Evolutionary conservation across 768 basidiomycete species (phyloP).

Genomic region (Lactifluus volemus): DNA sequence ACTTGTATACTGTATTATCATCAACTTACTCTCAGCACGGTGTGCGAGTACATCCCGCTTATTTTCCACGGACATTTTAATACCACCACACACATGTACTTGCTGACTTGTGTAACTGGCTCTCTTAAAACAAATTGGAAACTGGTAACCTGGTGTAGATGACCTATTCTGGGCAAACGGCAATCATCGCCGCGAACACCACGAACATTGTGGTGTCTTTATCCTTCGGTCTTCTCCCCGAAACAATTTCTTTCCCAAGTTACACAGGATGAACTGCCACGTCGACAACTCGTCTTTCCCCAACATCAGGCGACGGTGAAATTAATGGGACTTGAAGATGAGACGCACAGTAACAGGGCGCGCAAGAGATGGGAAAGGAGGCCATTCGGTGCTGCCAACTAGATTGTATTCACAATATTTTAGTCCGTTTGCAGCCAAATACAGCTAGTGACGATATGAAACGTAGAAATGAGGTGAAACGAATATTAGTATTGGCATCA

Average conservation of each 20-base stretch:
- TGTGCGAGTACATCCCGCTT: conserved; percentile 1
- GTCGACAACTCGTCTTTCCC: background rate
- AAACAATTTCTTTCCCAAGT: background rate
- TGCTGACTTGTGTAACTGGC: background rate
- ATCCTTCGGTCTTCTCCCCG: background rate
- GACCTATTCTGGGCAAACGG: background rate
- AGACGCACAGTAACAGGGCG: too few relatives aligned
- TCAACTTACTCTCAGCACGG: conserved; percentile 4
- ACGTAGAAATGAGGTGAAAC: too few relatives aligned
- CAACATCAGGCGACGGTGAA: too few relatives aligned
- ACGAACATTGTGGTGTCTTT: background rate
- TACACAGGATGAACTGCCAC: background rate
- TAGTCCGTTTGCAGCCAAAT: too few relatives aligned
- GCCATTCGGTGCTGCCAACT: too few relatives aligned
- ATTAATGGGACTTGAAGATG: too few relatives aligned
- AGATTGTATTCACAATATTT: too few relatives aligned
- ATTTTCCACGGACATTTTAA: background rate
- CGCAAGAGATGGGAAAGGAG: too few relatives aligned
- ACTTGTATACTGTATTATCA: conserved; percentile 17
- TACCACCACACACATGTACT: background rate
- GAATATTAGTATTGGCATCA: too few relatives aligned
- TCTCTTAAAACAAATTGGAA: background rate
- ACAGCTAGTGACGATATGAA: too few relatives aligned
- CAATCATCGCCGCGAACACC: background rate
- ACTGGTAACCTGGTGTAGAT: background rate